Base-by-base conservation (phyloP, 1,284 basidiomycete species). In the Inonotus hispidus region DNA sequence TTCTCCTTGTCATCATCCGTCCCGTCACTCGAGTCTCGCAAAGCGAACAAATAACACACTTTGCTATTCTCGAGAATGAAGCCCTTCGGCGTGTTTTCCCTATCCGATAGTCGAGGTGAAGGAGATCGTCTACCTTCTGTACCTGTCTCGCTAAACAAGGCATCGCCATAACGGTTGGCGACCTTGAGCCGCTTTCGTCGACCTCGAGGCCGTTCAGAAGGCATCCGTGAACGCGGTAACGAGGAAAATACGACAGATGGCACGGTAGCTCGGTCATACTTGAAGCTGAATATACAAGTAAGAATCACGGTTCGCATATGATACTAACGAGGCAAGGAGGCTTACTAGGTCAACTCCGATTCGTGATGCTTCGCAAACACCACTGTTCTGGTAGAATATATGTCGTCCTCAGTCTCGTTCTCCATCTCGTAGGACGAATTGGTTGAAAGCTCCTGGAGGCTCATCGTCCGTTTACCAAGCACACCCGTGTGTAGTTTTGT, bases 231-330 rank as follows among this genome's bases (percentile, higher is more conserved):
- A 35, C 27, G 21, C 11, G 41, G 39, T 16, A 58, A 29, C 27
- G 41, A n/a, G 29, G 70, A 78, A 69, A 85, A 84, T 32, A 86
- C 72, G 3, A 77, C 70, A 29, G 73, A 69, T 39, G 74, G 75
- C 6, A 86, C 71, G 0, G 78, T 69, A 5, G 69, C 68, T 0
- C 82, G 79, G n/a, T 81, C 74, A 64, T 85, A 88, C 69, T 83
- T 85, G 66, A 81, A 87, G 39, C 85, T 87, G 19, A 43, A 43
- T n/a, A n/a, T 7, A 21, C 16, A n/a, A n/a, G 47, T 32, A 47
- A 54, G 49, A 46, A 52, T 54, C 47, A 63, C 23, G 58, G 46
- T 54, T 39, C 54, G 37, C 52, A 53, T 21, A 10, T n/a, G 59
- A 53, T 56, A 11, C 37, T 39, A 39, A 53, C 21, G 56, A 43